phyloP scores from a whole-genome alignment of 495 filamentous ascomycete species.

The Recurvomyces mirabilis region DNA sequence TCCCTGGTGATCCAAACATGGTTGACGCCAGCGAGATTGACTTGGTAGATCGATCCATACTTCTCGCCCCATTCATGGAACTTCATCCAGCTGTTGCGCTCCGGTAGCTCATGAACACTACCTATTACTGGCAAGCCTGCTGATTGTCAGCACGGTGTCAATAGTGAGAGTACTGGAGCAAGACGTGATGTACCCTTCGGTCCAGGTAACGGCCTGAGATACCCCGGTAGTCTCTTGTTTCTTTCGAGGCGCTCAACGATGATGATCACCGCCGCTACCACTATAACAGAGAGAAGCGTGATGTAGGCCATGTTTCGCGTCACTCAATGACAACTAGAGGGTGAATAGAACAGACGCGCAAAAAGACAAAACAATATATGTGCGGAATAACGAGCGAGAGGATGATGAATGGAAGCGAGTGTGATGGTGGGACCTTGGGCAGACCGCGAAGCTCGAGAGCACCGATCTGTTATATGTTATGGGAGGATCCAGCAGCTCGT shows the following conservation, averaged over 20 bases:
- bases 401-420: no score
- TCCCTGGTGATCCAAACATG: slow-evolving; percentile 52
- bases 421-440: no score
- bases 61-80: slow-evolving; percentile 51
- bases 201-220: slow-evolving; percentile 28
- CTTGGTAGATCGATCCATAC: slow-evolving; percentile 53
- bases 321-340: no score
- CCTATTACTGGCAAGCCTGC: slow-evolving; percentile 44
- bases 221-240: slow-evolving; percentile 15
- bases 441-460: no score
- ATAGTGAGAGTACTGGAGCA: background rate
- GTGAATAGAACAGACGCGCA: no score
- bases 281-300: background rate
- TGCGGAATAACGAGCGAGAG: background rate
- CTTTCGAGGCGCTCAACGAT: background rate
- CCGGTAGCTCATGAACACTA: slow-evolving; percentile 47
- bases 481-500: no score
- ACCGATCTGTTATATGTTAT: no score
- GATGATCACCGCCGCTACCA: background rate
- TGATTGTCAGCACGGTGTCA: background rate
- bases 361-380: background rate
- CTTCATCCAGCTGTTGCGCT: slow-evolving; percentile 41
- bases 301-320: slow-evolving; percentile 2
- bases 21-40: slow-evolving; percentile 43
- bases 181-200: slow-evolving; percentile 24